phyloP scores from a whole-genome alignment of 805 yeast genomes.

The Candida broadrunensis region DNA sequence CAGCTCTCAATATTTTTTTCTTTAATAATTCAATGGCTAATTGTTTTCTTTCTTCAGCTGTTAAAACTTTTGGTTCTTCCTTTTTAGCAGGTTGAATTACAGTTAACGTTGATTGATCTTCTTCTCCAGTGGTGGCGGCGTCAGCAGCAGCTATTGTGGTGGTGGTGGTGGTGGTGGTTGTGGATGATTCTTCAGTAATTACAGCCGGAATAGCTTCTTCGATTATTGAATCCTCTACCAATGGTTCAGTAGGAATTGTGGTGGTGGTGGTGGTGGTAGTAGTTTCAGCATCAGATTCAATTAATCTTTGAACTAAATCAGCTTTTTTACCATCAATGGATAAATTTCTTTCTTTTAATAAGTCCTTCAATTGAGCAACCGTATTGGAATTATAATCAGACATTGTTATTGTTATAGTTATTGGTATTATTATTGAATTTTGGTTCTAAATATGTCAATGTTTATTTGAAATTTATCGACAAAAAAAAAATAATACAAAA shows the following conservation, averaged over 20 bases:
- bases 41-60: slow-evolving; percentile 69
- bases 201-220: slow-evolving; percentile 10
- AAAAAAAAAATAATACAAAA: too few relatives aligned
- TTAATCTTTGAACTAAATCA: slow-evolving; percentile 65
- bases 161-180: slow-evolving; percentile 8
- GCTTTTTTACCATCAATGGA: slow-evolving; percentile 76
- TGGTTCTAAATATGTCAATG: too few relatives aligned
- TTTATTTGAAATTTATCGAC: too few relatives aligned
- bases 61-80: slow-evolving; percentile 33
- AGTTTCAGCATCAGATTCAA: slow-evolving; percentile 46
- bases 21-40: slow-evolving; percentile 65
- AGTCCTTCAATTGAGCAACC: slow-evolving; percentile 81
- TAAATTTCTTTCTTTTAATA: slow-evolving; percentile 64
- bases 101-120: slow-evolving; percentile 11
- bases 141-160: slow-evolving; percentile 6
- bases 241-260: too few relatives aligned
- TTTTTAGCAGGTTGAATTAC: slow-evolving; percentile 12
- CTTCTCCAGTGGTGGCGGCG: slow-evolving; percentile 9
- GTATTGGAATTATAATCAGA: slow-evolving; percentile 60
- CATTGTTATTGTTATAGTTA: slow-evolving; percentile 30
- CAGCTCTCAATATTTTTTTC: slow-evolving; percentile 67
- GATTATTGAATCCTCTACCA: slow-evolving; percentile 11
- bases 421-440: not conserved
- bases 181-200: slow-evolving; percentile 8
- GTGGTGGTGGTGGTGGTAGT: not conserved